A percentile compares a stretch with the other conserved stretches of the same genome.
These are phyloP conservation scores for Funneliformis geosporum DNA, from an alignment of 192 early-diverging fungal genomes.

Conservation along the genomic window DNA sequence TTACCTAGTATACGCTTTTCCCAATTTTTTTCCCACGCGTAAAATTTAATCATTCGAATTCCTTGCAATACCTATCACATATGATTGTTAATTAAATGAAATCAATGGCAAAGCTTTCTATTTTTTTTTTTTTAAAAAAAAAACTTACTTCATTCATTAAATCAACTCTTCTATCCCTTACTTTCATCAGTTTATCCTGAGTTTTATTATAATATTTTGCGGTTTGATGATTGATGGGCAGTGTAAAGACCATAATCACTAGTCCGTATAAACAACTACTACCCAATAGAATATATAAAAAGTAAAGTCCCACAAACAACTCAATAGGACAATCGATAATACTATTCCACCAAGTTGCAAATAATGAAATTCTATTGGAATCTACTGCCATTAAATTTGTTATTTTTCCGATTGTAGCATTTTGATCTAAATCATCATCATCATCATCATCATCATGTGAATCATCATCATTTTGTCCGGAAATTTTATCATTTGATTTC, in stretches of 20 bases:
- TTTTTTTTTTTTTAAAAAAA: constrained; percentile 12
- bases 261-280: constrained; percentile 38
- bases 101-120: constrained; percentile 4
- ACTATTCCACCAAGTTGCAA: constrained; percentile 53
- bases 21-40: constrained; percentile 73
- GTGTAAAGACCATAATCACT: constrained; percentile 44
- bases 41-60: constrained; percentile 92
- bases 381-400: constrained; percentile 79
- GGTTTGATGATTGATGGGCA: constrained; percentile 37
- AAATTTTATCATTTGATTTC: constrained; percentile 17
- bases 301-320: constrained; percentile 62
- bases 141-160: constrained; percentile 63
- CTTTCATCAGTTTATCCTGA: constrained; percentile 59
- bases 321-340: constrained; percentile 61
- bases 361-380: constrained; percentile 61
- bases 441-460: constrained; percentile 35
- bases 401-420: constrained; percentile 59
- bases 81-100: constrained; percentile 19
- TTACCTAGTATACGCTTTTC: constrained; percentile 63
- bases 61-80: constrained; percentile 59
- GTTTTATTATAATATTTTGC: constrained; percentile 37
- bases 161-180: constrained; percentile 65
- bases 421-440: constrained; percentile 24
- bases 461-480: constrained; percentile 8
- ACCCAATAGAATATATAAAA: constrained; percentile 81